A percentile compares a stretch with the other conserved stretches of the same genome.
phyloP scores from a whole-genome alignment of 2,329 filamentous ascomycete species.

The Phaeosphaeria sp. region DNA sequence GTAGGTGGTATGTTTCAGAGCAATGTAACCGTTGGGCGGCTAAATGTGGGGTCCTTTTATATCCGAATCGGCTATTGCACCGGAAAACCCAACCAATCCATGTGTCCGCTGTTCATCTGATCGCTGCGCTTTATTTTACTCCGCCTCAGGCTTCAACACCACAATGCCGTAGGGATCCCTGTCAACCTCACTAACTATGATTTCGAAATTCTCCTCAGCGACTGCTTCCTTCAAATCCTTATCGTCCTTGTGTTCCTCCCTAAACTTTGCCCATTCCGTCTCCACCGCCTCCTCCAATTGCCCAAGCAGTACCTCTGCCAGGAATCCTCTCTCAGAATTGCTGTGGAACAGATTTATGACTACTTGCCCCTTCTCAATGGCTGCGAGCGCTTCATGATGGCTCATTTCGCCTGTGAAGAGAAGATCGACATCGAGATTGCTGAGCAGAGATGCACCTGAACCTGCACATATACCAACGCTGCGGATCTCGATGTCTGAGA shows the following conservation, averaged over 20 bases:
- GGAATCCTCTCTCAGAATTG: constrained; percentile 87
- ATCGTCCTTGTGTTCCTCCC: constrained; percentile 50
- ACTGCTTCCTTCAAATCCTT: constrained; percentile 57
- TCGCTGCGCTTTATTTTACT: too few species aligned
- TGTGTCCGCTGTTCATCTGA: background rate
- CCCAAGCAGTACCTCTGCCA: constrained; percentile 72
- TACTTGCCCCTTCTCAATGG: constrained; percentile 80
- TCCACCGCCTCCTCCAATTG: constrained; percentile 67
- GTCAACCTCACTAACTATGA: constrained; percentile 80
- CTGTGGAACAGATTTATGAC: constrained; percentile 90
- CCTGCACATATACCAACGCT: constrained; percentile 89
- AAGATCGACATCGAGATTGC: constrained; percentile 73
- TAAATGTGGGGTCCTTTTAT: background rate
- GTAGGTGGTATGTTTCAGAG: too few species aligned
- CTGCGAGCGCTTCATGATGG: constrained; percentile 88
- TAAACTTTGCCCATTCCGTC: constrained; percentile 60
- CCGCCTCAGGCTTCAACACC: constrained; percentile 33
- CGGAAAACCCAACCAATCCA: too few species aligned
- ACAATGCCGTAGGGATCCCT: constrained; percentile 84
- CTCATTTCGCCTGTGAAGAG: constrained; percentile 91
- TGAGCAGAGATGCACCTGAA: constrained; percentile 79
- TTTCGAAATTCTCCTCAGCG: constrained; percentile 62
- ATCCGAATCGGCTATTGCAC: background rate
- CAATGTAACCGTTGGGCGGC: background rate
- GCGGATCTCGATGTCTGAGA: constrained; percentile 64